Conservation (phyloP, 768 basidiomycete genomes). For the Boletus sp. region DNA sequence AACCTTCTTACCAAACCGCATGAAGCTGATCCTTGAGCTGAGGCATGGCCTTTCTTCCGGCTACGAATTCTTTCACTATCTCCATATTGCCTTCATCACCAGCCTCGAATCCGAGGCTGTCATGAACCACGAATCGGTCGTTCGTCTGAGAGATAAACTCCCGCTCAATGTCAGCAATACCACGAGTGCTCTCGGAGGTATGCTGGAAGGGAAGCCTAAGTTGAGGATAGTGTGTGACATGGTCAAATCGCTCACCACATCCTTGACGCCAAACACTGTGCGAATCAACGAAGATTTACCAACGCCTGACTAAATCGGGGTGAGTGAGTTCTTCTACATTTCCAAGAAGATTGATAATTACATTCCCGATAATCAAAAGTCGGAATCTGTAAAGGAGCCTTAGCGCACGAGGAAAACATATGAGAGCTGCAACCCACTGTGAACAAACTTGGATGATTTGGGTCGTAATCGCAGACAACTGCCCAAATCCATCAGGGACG, state of each 20-base stretch:
- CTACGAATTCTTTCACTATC: constrained; percentile 2
- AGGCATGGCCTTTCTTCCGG: not conserved
- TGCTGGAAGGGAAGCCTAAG: not conserved
- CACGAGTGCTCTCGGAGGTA: constrained; percentile 3
- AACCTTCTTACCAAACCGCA: constrained; percentile 10
- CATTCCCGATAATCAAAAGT: constrained; percentile 16
- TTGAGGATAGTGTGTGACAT: not conserved
- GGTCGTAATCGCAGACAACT: constrained; percentile 9
- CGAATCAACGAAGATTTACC: constrained; percentile 17
- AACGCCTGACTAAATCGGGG: constrained; percentile 9
- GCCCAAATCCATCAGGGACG: not conserved
- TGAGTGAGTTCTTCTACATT: not conserved
- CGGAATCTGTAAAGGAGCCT: constrained; percentile 8
- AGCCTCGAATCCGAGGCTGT: constrained; percentile 18
- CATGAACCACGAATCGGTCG: constrained; percentile 15
- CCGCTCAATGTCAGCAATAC: constrained; percentile 3
- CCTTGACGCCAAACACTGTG: constrained; percentile 11
- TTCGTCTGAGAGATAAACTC: constrained; percentile 14
- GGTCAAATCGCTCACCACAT: constrained; percentile 7
- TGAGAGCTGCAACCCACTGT: not conserved
- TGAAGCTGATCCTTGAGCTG: constrained; percentile 9
- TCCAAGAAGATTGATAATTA: not conserved
- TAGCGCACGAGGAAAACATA: not conserved
- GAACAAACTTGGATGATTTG: constrained; percentile 7
- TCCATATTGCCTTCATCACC: constrained; percentile 11